phyloP scores from a whole-genome alignment of 441 rosid species.

The Mallotus repandus region DNA sequence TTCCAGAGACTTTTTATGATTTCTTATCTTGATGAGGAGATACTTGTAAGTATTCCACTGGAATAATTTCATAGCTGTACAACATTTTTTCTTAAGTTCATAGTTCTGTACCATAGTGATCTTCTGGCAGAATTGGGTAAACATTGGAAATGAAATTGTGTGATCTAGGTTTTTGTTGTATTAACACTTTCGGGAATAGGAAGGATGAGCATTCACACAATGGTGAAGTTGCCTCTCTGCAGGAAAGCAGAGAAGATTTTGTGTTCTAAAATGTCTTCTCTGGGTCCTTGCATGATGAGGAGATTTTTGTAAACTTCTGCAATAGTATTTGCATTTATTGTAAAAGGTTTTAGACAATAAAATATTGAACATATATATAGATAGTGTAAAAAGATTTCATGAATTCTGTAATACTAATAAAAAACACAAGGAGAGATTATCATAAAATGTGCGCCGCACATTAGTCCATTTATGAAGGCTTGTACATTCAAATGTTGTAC shows the following conservation, averaged over 20 bases:
- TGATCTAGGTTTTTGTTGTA: neutral
- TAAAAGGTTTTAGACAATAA: neutral
- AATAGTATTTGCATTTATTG: neutral
- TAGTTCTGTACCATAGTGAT: neutral
- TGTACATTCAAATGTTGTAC: neutral
- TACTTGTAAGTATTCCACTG: constrained; percentile 61
- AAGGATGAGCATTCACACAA: neutral
- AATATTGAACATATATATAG: neutral
- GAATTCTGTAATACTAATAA: neutral
- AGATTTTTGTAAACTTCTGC: neutral
- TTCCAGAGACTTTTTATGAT: constrained; percentile 90
- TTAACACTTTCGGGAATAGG: neutral
- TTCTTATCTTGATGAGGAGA: constrained; percentile 92
- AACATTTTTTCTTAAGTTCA: neutral
- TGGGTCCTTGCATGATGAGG: neutral
- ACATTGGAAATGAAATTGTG: neutral
- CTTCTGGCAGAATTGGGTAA: neutral
- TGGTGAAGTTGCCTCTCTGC: neutral
- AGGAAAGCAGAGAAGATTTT: neutral
- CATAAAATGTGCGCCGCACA: neutral
- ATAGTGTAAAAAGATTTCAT: neutral
- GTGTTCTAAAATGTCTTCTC: neutral
- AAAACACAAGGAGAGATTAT: neutral
- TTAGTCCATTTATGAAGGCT: neutral
- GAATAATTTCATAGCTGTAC: neutral